phyloP scores from a whole-genome alignment of 140 eudicot species.

The Cichorium intybus region DNA sequence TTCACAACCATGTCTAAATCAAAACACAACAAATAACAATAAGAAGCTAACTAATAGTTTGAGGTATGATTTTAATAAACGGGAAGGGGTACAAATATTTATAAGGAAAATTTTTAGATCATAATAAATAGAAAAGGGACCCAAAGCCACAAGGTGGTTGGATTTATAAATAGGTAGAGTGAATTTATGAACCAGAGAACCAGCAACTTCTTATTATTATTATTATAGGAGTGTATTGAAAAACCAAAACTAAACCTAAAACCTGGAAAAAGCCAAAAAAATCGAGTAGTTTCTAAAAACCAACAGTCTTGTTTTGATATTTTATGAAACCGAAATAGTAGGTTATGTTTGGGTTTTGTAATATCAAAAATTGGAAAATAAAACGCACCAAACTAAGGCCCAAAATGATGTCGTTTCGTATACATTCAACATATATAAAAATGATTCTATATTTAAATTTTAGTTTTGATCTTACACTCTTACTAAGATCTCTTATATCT shows the following conservation, averaged over 20 bases:
- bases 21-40: background rate
- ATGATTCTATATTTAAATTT: too few relatives aligned
- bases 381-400: background rate
- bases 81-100: constrained; percentile 21
- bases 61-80: constrained; percentile 1
- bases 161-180: constrained; percentile 12
- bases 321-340: background rate
- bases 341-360: background rate
- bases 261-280: background rate
- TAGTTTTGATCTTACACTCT: too few relatives aligned
- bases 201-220: constrained; percentile 24
- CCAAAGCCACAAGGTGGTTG: constrained; percentile 43
- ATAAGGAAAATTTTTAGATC: constrained; percentile 21
- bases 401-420: too few relatives aligned
- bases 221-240: background rate
- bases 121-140: constrained; percentile 43
- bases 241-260: background rate
- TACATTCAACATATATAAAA: too few relatives aligned
- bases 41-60: background rate
- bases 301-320: background rate
- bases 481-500: too few relatives aligned
- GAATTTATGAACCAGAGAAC: constrained; percentile 18
- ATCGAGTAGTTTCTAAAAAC: background rate
- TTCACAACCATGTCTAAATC: constrained; percentile 12
- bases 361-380: background rate